Evolutionary conservation across 768 basidiomycete species (phyloP).

Genomic region (Collybiopsis confluens): DNA sequence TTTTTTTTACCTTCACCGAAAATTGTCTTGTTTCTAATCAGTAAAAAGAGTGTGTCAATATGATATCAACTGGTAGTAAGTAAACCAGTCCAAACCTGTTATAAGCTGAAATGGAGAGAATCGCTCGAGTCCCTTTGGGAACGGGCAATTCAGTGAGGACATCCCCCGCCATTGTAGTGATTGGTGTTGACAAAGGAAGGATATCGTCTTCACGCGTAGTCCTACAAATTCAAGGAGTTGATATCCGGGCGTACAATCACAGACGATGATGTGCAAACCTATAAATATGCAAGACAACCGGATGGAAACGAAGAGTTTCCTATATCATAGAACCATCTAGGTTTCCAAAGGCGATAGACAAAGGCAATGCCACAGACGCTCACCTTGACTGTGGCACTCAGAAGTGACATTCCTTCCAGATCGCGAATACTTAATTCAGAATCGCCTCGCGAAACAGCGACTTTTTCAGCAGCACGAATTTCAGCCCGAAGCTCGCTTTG

Average conservation of each 20-base stretch:
- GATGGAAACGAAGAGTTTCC: no score
- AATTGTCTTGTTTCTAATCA: constrained; percentile 24
- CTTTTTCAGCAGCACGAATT: not conserved
- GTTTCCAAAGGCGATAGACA: no score
- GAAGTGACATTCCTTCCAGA: constrained; percentile 47
- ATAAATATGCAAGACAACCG: no score
- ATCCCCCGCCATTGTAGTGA: constrained; percentile 18
- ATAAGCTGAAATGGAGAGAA: constrained; percentile 30
- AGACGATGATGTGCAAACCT: no score
- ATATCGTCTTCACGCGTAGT: no score
- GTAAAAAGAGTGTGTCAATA: not conserved
- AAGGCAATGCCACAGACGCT: constrained; percentile 1
- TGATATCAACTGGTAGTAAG: no score
- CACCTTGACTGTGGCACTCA: constrained; percentile 43
- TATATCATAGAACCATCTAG: no score
- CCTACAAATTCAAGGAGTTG: no score
- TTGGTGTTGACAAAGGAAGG: no score
- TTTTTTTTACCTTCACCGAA: constrained; percentile 30
- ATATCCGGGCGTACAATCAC: no score
- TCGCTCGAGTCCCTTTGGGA: constrained; percentile 28
- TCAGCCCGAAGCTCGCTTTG: not conserved
- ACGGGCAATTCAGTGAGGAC: constrained; percentile 26
- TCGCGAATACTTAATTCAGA: constrained; percentile 35
- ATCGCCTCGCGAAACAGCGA: constrained; percentile 11
- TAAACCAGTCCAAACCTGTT: constrained; percentile 34